Base-by-base conservation (phyloP, 1,284 basidiomycete genomes). In the Papiliotrema laurentii region DNA sequence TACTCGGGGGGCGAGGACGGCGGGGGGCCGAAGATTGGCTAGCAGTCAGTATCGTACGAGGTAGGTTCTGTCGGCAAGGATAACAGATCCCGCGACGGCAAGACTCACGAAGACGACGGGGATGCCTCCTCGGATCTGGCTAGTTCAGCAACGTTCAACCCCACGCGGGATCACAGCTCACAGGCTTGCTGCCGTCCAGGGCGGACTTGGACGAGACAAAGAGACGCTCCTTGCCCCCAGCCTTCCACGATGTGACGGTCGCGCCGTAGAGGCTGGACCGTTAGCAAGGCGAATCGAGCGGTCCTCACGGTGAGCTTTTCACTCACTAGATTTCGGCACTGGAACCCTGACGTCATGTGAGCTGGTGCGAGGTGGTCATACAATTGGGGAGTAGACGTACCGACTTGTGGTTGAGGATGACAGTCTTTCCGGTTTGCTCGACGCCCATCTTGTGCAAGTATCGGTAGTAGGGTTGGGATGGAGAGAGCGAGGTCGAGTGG, bases 11-110 rank as follows among this genome's bases (percentile, higher is more conserved):
- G 66, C 14, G 62, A 64, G 6, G 67, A 58, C 13, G 71, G 72
- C 27, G 89, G 87, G 1, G 85, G 76, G 2, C 89, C 89, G 64
- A 92, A 92, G 72, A 85, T 86, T 26, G 89, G 89, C 71, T 73
- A 33, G 30, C 21, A 39, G 11, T 43, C n/a, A 44, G 51, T 14
- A 36, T 10, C 6, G 6, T 31, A 25, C 16, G 19, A 9, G 33
- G 16, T n/a, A n/a, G n/a, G n/a, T n/a, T n/a, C n/a, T n/a, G n/a
- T n/a, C n/a, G n/a, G n/a, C n/a, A n/a, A n/a, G n/a, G n/a, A n/a
- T n/a, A n/a, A n/a, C 5, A 5, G 25, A 45, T 37, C 9, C 6
- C 11, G 9, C 5, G 18, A 26, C 6, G 18, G 6, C 5, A 31
- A 24, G 7, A 26, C 61, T 62, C 49, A 68, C 65, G 56, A 66